Evolutionary conservation across 2,329 filamentous ascomycete genomes (phyloP).

Genomic region (Blumeria graminis): DNA sequence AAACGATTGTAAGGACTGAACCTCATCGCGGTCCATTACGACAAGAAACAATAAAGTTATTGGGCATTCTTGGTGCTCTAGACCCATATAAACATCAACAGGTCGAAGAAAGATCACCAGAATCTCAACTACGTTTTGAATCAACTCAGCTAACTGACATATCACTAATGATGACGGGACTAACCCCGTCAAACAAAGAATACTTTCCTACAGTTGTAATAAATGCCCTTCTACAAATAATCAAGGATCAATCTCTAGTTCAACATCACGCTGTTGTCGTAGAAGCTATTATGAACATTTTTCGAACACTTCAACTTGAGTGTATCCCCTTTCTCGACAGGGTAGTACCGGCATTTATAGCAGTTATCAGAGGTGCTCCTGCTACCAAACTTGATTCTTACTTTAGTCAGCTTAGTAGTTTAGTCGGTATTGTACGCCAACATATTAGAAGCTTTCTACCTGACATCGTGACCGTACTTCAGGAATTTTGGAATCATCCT

Average conservation of each 20-base stretch:
- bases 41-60: constrained; percentile 85
- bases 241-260: constrained; percentile 72
- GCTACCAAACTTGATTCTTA: constrained; percentile 70
- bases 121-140: constrained; percentile 44
- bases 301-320: constrained; percentile 83
- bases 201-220: constrained; percentile 98
- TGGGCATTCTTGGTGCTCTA: constrained; percentile 82
- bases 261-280: constrained; percentile 88
- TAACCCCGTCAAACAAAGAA: constrained; percentile 90
- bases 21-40: constrained; percentile 58
- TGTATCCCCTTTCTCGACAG: constrained; percentile 86
- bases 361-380: constrained; percentile 65
- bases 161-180: constrained; percentile 88
- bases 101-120: constrained; percentile 70
- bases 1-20: constrained; percentile 85
- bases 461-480: constrained; percentile 63
- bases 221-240: constrained; percentile 73
- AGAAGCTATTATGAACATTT: constrained; percentile 96
- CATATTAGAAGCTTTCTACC: constrained; percentile 83
- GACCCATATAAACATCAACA: constrained; percentile 95
- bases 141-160: constrained; percentile 63
- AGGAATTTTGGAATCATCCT: constrained; percentile 73
- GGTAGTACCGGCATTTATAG: constrained; percentile 82
- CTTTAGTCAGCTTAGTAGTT: constrained; percentile 82
- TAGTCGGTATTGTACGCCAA: constrained; percentile 87